Percentiles rank a stretch among this genome's conserved stretches.
Evolutionary conservation across 2,329 filamentous ascomycete species (phyloP).

Genomic region (Pseudofabraea citricarpa): DNA sequence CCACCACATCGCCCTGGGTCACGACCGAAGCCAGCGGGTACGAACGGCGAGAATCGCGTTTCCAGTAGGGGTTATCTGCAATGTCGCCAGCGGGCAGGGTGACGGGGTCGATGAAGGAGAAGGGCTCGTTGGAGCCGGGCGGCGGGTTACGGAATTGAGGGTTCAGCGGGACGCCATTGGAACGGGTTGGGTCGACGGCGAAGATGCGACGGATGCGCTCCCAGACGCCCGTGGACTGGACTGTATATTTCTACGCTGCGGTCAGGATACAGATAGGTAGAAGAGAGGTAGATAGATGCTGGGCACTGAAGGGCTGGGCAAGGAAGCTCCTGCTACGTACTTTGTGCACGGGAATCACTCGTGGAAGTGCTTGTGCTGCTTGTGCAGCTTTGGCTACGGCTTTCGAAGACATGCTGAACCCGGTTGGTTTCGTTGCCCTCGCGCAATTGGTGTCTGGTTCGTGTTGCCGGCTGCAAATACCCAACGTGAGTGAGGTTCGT

Average conservation of each 20-base stretch:
- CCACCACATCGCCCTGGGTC: slow-evolving; percentile 78
- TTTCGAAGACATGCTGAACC: slow-evolving; percentile 39
- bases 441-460: no score
- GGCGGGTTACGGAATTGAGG: slow-evolving; percentile 85
- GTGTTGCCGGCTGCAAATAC: no score
- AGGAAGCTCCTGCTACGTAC: slow-evolving; percentile 35
- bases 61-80: slow-evolving; percentile 93
- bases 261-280: slow-evolving; percentile 16
- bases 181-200: slow-evolving; percentile 81
- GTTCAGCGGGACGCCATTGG: slow-evolving; percentile 89
- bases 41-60: slow-evolving; percentile 78
- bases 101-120: slow-evolving; percentile 74
- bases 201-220: slow-evolving; percentile 73
- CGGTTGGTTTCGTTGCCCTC: slow-evolving; percentile 4
- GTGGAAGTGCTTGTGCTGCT: slow-evolving; percentile 49
- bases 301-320: slow-evolving; percentile 12
- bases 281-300: slow-evolving; percentile 1
- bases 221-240: slow-evolving; percentile 87
- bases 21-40: slow-evolving; percentile 81
- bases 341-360: slow-evolving; percentile 52
- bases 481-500: not conserved
- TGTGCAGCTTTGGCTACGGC: slow-evolving; percentile 54
- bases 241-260: slow-evolving; percentile 78
- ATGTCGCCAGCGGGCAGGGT: slow-evolving; percentile 81
- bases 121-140: slow-evolving; percentile 67